Percentiles rank a stretch among this genome's conserved stretches.
These are phyloP conservation scores for Diospyros kaki DNA, from an alignment of 148 eudicot species.

Conservation along the genomic window DNA sequence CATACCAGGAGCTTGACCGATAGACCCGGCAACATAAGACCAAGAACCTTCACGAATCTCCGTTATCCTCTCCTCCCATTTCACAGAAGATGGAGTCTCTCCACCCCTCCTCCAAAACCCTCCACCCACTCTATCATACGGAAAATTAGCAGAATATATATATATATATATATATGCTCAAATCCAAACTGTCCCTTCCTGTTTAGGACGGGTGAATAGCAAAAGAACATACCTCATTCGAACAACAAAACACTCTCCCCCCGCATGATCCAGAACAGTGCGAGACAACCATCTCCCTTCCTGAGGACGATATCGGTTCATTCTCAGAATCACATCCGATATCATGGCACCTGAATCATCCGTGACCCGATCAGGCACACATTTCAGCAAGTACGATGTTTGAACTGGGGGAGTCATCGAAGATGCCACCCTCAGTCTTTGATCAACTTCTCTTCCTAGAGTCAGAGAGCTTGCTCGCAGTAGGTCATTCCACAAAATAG, in stretches of 20 bases:
- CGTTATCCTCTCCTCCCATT: conserved; percentile 76
- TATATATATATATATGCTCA: not conserved
- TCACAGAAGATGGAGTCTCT: conserved; percentile 64
- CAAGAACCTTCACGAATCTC: conserved; percentile 92
- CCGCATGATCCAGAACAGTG: conserved; percentile 83
- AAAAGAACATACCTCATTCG: conserved; percentile 58
- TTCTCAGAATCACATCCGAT: conserved; percentile 72
- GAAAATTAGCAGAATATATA: not conserved
- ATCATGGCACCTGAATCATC: conserved; percentile 97
- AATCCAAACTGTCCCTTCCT: not conserved
- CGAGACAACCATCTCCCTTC: conserved; percentile 94
- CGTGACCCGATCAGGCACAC: conserved; percentile 85
- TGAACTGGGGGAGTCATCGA: conserved; percentile 93
- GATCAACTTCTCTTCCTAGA: conserved; percentile 47
- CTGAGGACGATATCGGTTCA: conserved; percentile 89
- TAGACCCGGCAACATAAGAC: conserved; percentile 80
- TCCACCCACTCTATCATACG: conserved; percentile 52
- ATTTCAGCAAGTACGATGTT: conserved; percentile 79
- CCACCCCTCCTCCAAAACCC: conserved; percentile 99
- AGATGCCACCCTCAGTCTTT: conserved; percentile 42
- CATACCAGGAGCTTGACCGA: conserved; percentile 85
- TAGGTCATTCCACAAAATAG: conserved; percentile 71
- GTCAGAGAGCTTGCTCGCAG: conserved; percentile 76
- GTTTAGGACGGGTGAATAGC: not conserved
- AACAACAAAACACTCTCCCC: conserved; percentile 81